Conservation (phyloP, 257 asterid species). For the Marsdenia floribunda region DNA sequence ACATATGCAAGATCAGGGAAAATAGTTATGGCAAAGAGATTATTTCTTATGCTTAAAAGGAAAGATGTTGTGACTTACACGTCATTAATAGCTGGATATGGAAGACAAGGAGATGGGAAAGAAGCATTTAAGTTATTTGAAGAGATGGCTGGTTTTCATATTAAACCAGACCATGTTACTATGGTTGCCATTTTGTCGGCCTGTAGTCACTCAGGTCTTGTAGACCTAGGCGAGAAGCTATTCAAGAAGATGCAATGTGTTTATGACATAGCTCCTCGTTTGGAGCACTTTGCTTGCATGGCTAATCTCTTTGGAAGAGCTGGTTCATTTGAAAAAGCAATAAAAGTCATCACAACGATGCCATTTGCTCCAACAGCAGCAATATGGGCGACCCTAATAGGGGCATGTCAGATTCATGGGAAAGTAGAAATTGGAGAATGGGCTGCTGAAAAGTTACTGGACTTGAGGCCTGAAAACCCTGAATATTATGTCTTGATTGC, state of each 20-base stretch:
- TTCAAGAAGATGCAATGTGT: conserved; percentile 56
- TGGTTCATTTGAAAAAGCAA: conserved; percentile 56
- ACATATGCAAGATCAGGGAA: conserved; percentile 80
- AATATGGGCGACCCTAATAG: conserved; percentile 86
- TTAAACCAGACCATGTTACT: conserved; percentile 72
- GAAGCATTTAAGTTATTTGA: conserved; percentile 55
- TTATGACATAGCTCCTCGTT: conserved; percentile 46
- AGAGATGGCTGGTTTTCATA: conserved; percentile 49
- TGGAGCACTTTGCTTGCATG: conserved; percentile 87
- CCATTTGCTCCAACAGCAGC: conserved; percentile 61
- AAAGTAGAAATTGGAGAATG: conserved; percentile 69
- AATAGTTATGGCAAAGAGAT: conserved; percentile 54
- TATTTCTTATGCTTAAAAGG: conserved; percentile 55
- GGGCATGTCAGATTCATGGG: conserved; percentile 75
- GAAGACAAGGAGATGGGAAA: conserved; percentile 68
- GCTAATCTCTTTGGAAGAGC: conserved; percentile 84
- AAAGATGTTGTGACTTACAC: conserved; percentile 81
- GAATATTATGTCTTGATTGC: conserved; percentile 82
- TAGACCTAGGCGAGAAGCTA: conserved; percentile 45
- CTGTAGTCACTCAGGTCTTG: conserved; percentile 89
- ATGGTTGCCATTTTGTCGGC: conserved; percentile 77
- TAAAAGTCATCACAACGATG: conserved; percentile 46
- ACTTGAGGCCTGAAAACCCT: conserved; percentile 54
- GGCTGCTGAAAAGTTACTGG: conserved; percentile 81
- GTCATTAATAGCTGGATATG: conserved; percentile 78